phyloP scores from a whole-genome alignment of 495 filamentous ascomycete genomes.

The Sordaria brevicollis region DNA sequence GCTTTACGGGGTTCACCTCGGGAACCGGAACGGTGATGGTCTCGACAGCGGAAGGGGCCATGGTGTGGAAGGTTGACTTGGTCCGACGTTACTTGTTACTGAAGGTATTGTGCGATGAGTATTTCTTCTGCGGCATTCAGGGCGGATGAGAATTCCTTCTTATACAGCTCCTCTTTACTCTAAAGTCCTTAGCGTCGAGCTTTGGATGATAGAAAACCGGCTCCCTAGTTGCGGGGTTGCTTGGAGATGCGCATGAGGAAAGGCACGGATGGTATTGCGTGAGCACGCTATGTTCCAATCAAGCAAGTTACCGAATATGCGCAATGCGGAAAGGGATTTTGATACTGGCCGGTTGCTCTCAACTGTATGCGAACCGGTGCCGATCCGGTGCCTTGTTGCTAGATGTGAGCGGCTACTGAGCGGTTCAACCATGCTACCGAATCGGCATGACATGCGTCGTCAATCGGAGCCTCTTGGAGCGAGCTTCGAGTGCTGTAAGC shows the following conservation, averaged over 20 bases:
- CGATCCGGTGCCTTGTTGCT: background rate
- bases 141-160: background rate
- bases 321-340: background rate
- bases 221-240: slow-evolving; percentile 2
- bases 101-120: background rate
- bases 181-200: background rate
- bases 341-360: background rate
- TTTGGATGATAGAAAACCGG: background rate
- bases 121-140: background rate
- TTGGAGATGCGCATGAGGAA: slow-evolving; percentile 4
- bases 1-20: slow-evolving; percentile 19
- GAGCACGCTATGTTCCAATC: slow-evolving; percentile 5
- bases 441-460: background rate
- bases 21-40: slow-evolving; percentile 20
- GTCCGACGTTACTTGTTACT: background rate
- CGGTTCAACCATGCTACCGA: background rate
- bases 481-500: background rate
- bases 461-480: background rate
- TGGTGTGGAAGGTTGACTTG: background rate
- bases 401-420: background rate
- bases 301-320: background rate
- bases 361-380: background rate
- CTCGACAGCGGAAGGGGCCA: slow-evolving; percentile 25
- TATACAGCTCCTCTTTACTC: background rate
- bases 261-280: slow-evolving; percentile 15